Base-by-base conservation (phyloP, 495 filamentous ascomycete species). In the Endocarpon pusillum region DNA sequence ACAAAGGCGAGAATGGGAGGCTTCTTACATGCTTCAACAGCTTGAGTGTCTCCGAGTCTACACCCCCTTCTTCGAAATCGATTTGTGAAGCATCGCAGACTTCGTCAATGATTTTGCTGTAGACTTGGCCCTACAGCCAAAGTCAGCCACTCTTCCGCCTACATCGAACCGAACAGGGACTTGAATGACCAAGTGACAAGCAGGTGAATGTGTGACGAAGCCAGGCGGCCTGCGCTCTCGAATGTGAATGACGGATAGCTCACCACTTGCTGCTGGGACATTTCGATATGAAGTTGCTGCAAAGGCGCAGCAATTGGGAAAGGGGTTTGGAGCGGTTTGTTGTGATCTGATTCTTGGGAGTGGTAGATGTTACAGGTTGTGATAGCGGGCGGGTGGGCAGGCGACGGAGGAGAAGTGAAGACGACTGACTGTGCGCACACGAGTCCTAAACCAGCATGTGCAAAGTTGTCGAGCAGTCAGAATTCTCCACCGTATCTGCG, bases 11-110 rank as follows among this genome's bases (percentile, higher is more conserved):
- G 34, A 40, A n/a, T n/a, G n/a, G n/a, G n/a, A n/a, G n/a, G n/a
- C n/a, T 40, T 62, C 74, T 71, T 53, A 96, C 87, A 65, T 71
- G 66, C 52, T 67, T 73, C 67, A 99, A 62, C 49, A 92, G 82
- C 40, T 81, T 65, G 44, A 99, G 64, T 30, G 82, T 81, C 42
- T 70, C 59, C 50, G 81, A 78, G 38, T 89, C 82, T 39, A 96
- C 80, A 42, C 91, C 91, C 46, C 76, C 79, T 53, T 96, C 89
- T 55, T 99, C 91, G 56, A 99, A 96, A 54, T 94, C 86, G 47
- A 87, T 76, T 54, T 81, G 70, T 47, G 85, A 93, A 35, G 71
- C 69, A 39, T 80, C 72, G 51, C 92, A 75, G 39, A 96, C 85
- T 53, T 89, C 86, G 38, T 81, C 63, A 57, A 99, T 94, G 63